Conservation (phyloP, 1,139 yeast genomes). For the Ogataea hybrid region DNA sequence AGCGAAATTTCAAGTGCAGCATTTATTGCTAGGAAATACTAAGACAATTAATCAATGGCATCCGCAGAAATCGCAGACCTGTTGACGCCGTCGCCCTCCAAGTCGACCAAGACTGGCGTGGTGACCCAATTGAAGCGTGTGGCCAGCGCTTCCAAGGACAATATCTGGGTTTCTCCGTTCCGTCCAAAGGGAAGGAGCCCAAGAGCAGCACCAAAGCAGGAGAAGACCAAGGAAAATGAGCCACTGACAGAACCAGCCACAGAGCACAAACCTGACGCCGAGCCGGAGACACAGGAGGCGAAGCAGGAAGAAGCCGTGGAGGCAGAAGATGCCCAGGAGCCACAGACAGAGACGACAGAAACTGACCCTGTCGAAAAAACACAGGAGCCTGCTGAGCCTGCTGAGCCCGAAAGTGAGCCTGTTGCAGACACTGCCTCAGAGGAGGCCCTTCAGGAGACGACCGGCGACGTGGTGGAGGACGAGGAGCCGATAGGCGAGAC, state of each 20-base stretch:
- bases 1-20: conserved; percentile 16
- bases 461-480: conserved; percentile 14
- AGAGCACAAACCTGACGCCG: neutral
- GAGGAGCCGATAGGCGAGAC: conserved; percentile 13
- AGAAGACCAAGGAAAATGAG: neutral
- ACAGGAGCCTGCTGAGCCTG: too few species aligned
- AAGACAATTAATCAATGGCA: conserved; percentile 4
- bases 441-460: conserved; percentile 13
- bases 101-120: conserved; percentile 12
- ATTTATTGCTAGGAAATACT: conserved; percentile 8
- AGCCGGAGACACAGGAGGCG: neutral
- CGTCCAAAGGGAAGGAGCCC: conserved; percentile 31
- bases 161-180: conserved; percentile 54
- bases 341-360: too few species aligned
- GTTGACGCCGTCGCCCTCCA: conserved; percentile 14
- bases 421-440: conserved; percentile 4
- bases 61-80: conserved; percentile 24
- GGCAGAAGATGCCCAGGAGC: too few species aligned
- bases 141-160: conserved; percentile 21
- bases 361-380: too few species aligned
- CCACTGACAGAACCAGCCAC: neutral
- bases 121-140: conserved; percentile 27
- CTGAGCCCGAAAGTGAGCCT: too few species aligned
- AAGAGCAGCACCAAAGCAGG: neutral
- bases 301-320: neutral